Percentiles rank a stretch among this genome's conserved stretches.
phyloP scores from a whole-genome alignment of 2,329 filamentous ascomycete species.

The Penicillium occitanis region DNA sequence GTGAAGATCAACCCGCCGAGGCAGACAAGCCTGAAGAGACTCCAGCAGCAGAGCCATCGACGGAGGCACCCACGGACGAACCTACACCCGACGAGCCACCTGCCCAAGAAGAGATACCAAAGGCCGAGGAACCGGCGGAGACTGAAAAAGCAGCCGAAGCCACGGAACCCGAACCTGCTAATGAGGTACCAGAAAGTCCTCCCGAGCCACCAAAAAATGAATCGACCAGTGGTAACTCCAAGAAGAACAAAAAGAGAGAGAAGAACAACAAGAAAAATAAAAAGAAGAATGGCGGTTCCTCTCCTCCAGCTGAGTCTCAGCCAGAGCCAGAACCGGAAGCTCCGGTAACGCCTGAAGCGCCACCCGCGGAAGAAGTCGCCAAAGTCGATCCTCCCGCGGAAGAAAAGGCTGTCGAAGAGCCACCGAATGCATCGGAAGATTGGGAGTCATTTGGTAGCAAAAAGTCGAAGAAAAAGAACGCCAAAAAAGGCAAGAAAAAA shows the following conservation, averaged over 20 bases:
- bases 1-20: conserved; percentile 19
- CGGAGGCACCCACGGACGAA: conserved; percentile 1
- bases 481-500: conserved; percentile 16
- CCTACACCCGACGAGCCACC: conserved; percentile 23
- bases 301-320: conserved; percentile 12
- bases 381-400: neutral
- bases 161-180: neutral
- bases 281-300: neutral
- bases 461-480: conserved; percentile 18
- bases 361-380: conserved; percentile 21
- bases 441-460: conserved; percentile 4
- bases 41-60: conserved; percentile 20
- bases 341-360: conserved; percentile 24
- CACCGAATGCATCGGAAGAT: neutral
- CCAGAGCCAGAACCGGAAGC: conserved; percentile 18
- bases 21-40: conserved; percentile 23
- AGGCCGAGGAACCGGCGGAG: conserved; percentile 2
- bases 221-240: neutral
- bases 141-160: neutral
- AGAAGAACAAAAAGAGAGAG: conserved; percentile 15
- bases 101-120: conserved; percentile 12
- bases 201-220: neutral
- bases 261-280: conserved; percentile 17
- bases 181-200: neutral
- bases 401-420: conserved; percentile 23